These are phyloP conservation scores for Gaertneriomyces sp. DNA, from an alignment of 192 early-diverging fungal genomes.

Conservation along the genomic window DNA sequence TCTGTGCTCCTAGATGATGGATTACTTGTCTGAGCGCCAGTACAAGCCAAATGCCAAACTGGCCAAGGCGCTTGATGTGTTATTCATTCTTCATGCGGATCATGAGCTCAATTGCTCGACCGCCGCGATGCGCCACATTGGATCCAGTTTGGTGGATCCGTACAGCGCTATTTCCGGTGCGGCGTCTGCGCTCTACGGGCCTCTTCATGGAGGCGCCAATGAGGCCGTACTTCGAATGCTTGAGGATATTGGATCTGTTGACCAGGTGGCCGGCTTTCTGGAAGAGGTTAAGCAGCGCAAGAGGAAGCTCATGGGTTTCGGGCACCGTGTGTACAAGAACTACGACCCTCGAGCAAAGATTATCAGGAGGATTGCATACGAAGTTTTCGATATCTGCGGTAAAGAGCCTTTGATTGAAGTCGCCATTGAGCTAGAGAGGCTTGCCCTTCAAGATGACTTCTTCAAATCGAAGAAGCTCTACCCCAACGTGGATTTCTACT, in stretches of 20 bases:
- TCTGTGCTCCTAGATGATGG: conserved; percentile 52
- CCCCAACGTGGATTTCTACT: conserved; percentile 58
- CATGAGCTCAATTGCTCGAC: conserved; percentile 50
- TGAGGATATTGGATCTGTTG: conserved; percentile 55
- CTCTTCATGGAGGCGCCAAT: conserved; percentile 62
- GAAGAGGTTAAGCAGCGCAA: conserved; percentile 56
- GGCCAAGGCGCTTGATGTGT: conserved; percentile 56
- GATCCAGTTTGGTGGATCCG: conserved; percentile 55
- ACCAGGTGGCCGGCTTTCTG: conserved; percentile 55
- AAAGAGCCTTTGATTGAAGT: conserved; percentile 59
- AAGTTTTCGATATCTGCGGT: conserved; percentile 61
- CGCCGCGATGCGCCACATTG: conserved; percentile 66
- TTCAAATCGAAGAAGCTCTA: conserved; percentile 60
- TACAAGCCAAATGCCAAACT: conserved; percentile 59
- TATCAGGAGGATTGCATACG: conserved; percentile 55
- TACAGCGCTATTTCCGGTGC: conserved; percentile 59
- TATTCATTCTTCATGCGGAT: conserved; percentile 68
- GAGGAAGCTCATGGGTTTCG: conserved; percentile 53
- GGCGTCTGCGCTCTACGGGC: conserved; percentile 62
- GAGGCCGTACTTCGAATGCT: conserved; percentile 61
- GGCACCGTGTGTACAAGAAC: conserved; percentile 57
- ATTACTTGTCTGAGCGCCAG: conserved; percentile 51
- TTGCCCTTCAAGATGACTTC: conserved; percentile 55
- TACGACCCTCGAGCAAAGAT: conserved; percentile 62
- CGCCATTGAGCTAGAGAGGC: conserved; percentile 57